These are phyloP conservation scores for Chrysosporium queenslandicum DNA, from an alignment of 2,329 filamentous ascomycete species.

Conservation along the genomic window DNA sequence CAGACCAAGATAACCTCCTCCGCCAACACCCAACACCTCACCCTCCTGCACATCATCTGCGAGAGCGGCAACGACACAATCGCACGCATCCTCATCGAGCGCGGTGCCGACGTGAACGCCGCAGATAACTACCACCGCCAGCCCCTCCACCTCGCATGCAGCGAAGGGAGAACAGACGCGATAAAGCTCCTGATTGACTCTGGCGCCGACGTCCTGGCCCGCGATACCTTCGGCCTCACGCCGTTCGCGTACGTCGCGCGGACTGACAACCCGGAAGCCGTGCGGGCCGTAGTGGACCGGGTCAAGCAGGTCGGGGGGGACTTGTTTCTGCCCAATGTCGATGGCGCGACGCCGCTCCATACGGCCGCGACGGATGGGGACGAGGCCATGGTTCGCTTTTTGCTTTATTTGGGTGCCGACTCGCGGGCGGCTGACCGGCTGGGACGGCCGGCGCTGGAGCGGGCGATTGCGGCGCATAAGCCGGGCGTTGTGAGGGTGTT, in stretches of 20 bases:
- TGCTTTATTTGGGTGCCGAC: neutral
- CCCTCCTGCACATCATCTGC: neutral
- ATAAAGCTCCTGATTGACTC: neutral
- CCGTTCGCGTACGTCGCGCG: neutral
- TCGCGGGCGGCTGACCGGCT: neutral
- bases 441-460: neutral
- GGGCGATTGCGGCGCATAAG: too few relatives aligned
- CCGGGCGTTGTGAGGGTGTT: too few relatives aligned
- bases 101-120: neutral
- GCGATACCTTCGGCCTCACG: neutral
- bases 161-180: neutral
- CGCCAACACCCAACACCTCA: neutral
- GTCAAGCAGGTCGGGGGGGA: neutral
- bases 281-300: neutral
- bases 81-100: neutral
- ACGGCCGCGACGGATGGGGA: neutral
- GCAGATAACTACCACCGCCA: neutral
- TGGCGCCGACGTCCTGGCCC: neutral
- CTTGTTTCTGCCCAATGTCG: neutral
- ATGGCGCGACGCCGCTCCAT: neutral
- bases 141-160: neutral
- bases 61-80: neutral
- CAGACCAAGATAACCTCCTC: neutral
- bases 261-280: neutral
- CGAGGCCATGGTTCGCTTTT: neutral